Evolutionary conservation across 345 rosid species (phyloP).

Genomic region (Euphorbia lathyris): DNA sequence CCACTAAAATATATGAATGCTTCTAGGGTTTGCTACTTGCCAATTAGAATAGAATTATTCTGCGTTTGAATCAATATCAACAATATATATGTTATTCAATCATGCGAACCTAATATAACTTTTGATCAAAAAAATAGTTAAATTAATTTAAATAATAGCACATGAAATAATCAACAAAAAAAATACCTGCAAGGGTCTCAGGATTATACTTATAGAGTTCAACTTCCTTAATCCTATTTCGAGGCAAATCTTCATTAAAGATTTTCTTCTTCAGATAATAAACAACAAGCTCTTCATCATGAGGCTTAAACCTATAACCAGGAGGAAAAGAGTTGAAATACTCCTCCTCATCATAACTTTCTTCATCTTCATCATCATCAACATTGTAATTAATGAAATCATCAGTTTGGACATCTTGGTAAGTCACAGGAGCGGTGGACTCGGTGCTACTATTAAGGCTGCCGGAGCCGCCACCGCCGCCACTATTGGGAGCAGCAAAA

Average conservation of each 20-base stretch:
- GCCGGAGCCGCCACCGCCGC: background rate
- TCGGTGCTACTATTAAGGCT: background rate
- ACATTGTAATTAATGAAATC: background rate
- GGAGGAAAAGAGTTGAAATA: constrained; percentile 15
- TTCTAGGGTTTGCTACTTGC: no score
- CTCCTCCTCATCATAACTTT: background rate
- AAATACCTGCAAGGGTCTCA: constrained; percentile 18
- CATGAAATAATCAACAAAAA: no score
- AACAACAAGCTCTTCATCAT: constrained; percentile 21
- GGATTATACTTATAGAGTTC: constrained; percentile 21
- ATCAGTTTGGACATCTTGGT: background rate
- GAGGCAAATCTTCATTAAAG: constrained; percentile 10
- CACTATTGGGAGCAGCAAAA: background rate
- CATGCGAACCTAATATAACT: no score
- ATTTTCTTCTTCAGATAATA: constrained; percentile 17
- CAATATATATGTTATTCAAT: no score
- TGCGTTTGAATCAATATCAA: no score
- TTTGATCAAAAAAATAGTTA: no score
- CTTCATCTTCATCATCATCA: background rate
- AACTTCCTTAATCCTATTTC: constrained; percentile 22
- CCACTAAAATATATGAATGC: no score
- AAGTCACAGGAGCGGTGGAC: no score
- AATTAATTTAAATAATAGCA: no score
- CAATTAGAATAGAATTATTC: no score
- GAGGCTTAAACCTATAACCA: constrained; percentile 21